Evolutionary conservation across 495 filamentous ascomycete species (phyloP), one percentile per base, ranked within the genome.

Genomic region (Tuber aestivum): DNA sequence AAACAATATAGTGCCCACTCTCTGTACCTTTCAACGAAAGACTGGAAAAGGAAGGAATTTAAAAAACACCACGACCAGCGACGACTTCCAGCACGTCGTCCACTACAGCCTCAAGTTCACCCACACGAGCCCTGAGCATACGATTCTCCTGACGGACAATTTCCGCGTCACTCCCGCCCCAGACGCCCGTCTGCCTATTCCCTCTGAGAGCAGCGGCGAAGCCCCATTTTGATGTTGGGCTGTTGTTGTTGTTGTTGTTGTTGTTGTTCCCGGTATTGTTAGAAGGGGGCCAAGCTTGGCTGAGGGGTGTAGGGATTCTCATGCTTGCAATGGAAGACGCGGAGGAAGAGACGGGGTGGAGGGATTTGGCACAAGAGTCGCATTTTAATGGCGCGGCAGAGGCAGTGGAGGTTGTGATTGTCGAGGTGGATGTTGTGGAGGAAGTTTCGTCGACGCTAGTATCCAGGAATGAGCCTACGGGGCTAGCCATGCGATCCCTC

Each of bases 91-190:
- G 84, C 41, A 90, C 92, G 56, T 90, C 90, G 74, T 94, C 92
- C 20, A 94, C 88, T 0, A 89, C 89, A 35, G 85, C 84, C 83
- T 94, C 92, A 3, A 94, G 82, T 75, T 91, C 86, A 0, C 88
- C 88, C 1, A 95, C 85, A 48, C 91, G 85, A 42, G 86, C 86
- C 84, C 94, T 94, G 69, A 94, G 83, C 10, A 88, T 87, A 77
- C 86, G 86, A 76, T 94, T 95, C 85, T 95, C 92, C 56, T 90
- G 90, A 74, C 91, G 87, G 75, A 95, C 83, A 69, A 92, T 77
- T 6, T 90, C 87, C 42, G 93, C 87, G 20, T 92, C 89, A 76
- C 71, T 90, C 87, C 92, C 92, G 91, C 20, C 90, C 91, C 74
- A 92, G 87, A 41, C 89, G 89, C 50, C 88, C 85, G 61, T 90